phyloP scores from a whole-genome alignment of 345 rosid species.

The Eucalyptus erythrocorys region DNA sequence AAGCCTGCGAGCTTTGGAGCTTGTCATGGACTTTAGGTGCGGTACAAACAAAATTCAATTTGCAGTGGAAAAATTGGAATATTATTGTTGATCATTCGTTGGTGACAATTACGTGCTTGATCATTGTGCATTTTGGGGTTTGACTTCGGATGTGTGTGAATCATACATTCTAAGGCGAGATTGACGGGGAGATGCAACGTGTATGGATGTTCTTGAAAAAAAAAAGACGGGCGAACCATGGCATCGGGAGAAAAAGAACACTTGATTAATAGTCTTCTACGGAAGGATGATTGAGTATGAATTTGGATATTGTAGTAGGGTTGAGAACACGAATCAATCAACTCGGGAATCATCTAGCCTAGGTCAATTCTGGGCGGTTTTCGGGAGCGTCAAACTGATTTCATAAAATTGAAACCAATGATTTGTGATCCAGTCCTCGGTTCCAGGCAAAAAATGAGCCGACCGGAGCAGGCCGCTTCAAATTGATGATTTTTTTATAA shows the following conservation, averaged over 20 bases:
- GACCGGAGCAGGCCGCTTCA: fast-evolving
- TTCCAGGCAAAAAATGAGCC: too few relatives aligned
- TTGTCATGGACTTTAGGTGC: neutral
- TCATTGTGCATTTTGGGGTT: neutral
- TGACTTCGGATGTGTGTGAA: neutral
- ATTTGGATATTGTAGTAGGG: neutral
- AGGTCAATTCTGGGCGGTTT: too few relatives aligned
- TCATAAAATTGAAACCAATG: too few relatives aligned
- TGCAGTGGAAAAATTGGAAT: neutral
- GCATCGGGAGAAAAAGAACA: neutral
- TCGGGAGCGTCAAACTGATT: fast-evolving
- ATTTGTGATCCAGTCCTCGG: fast-evolving
- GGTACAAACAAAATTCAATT: neutral
- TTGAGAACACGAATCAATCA: neutral
- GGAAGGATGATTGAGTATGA: neutral
- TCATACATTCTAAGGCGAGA: neutral
- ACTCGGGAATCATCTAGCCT: too few relatives aligned
- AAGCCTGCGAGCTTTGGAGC: neutral
- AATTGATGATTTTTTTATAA: neutral
- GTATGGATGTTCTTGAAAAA: neutral
- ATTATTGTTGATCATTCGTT: neutral
- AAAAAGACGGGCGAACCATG: neutral
- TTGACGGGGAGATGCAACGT: neutral
- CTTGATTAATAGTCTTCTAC: neutral
- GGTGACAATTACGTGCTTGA: neutral